Evolutionary conservation across 2,329 filamentous ascomycete species (phyloP), one percentile per base, ranked within the genome.

Genomic region (Phoma herbarum): DNA sequence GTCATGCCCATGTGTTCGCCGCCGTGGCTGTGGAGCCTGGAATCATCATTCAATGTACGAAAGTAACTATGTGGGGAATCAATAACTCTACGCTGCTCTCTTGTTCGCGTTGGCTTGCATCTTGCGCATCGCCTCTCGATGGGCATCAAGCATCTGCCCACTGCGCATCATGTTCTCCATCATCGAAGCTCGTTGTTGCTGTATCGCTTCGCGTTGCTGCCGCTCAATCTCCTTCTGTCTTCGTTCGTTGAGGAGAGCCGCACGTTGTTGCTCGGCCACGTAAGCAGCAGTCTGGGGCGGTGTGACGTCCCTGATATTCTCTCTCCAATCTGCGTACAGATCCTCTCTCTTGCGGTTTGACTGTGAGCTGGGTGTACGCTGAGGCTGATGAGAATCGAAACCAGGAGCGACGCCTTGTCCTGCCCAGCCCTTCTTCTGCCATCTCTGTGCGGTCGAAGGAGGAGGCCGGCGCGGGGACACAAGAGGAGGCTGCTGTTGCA

Each of bases 131-230:
- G 90, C 91, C 63, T 93, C 89, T 20, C 90, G 84, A 75, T 97
- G 93, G 22, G 88, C 84, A 44, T 91, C 89, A 50, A 90, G 81
- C 81, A 96, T 85, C 63, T 90, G 86, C 0, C 89, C 88, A 16
- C 86, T 87, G 52, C 91, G 84, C 90, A 96, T 95, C 64, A 86
- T 84, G 74, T 89, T 86, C 64, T 92, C 90, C 68, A 92, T 88
- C 35, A 83, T 83, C 48, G 84, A 84, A 14, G 91, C 87, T 6
- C 83, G 81, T 52, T 85, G 81, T 62, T 86, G 83, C 63, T 84
- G 85, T 47, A 85, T 85, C 41, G 81, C 78, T 54, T 83, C 82
- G 66, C 87, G 84, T 68, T 84, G 80, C 72, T 89, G 85, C 51
- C 83, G 83, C 50, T 83, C 82, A 69, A 85, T 82, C 51, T 86